Evolutionary conservation across 2,329 filamentous ascomycete species (phyloP), one percentile per base, ranked within the genome.

Genomic region (Pseudohalonectria lignicola): DNA sequence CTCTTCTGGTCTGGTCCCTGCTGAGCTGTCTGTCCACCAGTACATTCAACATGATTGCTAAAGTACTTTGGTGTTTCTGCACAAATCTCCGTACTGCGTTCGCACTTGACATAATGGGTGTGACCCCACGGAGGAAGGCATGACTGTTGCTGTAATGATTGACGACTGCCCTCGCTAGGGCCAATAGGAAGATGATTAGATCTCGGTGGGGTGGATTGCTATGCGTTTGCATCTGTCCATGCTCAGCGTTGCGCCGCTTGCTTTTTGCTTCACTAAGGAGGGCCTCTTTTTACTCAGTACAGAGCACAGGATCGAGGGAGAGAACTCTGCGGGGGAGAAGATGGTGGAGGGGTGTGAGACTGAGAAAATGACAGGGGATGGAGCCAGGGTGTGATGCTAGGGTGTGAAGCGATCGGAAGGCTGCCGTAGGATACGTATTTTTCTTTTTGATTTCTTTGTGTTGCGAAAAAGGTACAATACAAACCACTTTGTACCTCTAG

Each of bases 51-150:
- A 61, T 59, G 55, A 57, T 54, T 59, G 59, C 53, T n/a, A n/a
- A n/a, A n/a, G n/a, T n/a, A n/a, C n/a, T n/a, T n/a, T n/a, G n/a
- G n/a, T n/a, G n/a, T n/a, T n/a, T n/a, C n/a, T n/a, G n/a, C n/a
- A n/a, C n/a, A n/a, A n/a, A n/a, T n/a, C n/a, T n/a, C n/a, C n/a
- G n/a, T n/a, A n/a, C n/a, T n/a, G n/a, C n/a, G n/a, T n/a, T n/a
- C n/a, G n/a, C 59, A 57, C 61, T 59, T 12, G 12, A 12, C 23
- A 61, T 59, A 55, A 57, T 54, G 58, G 59, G 52, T 54, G 60
- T 52, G 54, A 62, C 55, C 60, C 57, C 54, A 60, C 63, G 64
- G 63, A 62, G 62, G 60, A 65, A 63, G 61, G 64, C 66, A 69
- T 69, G 64, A 62, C 64, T 60, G 64, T 66, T 63, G 63, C 23